Base-by-base conservation (phyloP, 768 basidiomycete genomes). In the Collybiopsis confluens region DNA sequence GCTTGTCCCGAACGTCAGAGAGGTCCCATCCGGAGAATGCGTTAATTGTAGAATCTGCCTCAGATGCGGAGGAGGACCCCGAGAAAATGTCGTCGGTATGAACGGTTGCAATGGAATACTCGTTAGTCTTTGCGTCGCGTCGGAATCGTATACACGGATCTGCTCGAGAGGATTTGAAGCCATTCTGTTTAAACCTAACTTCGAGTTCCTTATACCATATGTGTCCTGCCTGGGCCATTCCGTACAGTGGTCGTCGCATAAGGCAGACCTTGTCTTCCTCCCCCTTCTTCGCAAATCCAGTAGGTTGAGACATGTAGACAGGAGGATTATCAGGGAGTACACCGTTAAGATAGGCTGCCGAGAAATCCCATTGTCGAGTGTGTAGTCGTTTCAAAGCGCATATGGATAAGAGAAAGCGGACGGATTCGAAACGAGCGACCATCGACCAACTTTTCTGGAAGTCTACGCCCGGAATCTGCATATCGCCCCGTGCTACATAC, bases 381-480 rank as follows among this genome's bases (percentile, higher is more conserved):
- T 35, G 4, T 4, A 54, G 26, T 11, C n/a, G 16, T 7, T 35
- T 23, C n/a, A 53, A 37, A 2, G 52, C 37, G 9, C 13, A 28
- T 5, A 42, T 20, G 2, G 68, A 62, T 7, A 72, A 52, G 18
- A 37, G 4, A n/a, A 50, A 38, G 2, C 54, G 36, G 16, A 54
- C 37, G 7, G 56, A 57, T 40, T 54, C 45, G 28, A 55, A 20
- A 15, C 56, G 3, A n/a, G 54, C 56, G 13, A 58, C 56, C 53
- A 53, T 49, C 18, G 56, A 55, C 28, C 38, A 58, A 21, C 33
- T 51, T 5, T 41, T 27, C 11, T 42, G 30, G 18, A 56, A 70
- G 47, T 69, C 68, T 9, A 68, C 36, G 6, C 72, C 68, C 4
- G 60, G 58, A 3, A 60, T 54, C 52, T 72, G 70, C 1, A 57